Evolutionary conservation across 495 filamentous ascomycete genomes (phyloP).

Genomic region (Penicillium canescens): DNA sequence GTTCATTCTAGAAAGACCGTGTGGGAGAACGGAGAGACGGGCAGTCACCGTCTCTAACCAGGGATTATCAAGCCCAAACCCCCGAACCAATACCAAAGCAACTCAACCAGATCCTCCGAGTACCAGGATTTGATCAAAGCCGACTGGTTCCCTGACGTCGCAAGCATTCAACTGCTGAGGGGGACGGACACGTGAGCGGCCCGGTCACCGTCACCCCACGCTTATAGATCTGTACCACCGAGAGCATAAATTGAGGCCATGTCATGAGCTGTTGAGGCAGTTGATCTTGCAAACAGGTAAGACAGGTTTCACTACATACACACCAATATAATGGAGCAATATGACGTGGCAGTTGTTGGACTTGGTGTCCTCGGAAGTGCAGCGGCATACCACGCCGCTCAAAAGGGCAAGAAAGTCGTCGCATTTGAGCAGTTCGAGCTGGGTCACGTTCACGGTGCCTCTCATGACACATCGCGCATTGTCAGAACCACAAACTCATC

Average conservation of each 20-base stretch:
- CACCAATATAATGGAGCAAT: constrained; percentile 10
- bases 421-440: constrained; percentile 19
- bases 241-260: too few relatives aligned
- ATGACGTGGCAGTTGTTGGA: constrained; percentile 17
- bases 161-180: not conserved
- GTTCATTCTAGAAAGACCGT: too few relatives aligned
- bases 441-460: constrained; percentile 18
- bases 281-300: too few relatives aligned
- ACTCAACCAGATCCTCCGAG: too few relatives aligned
- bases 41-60: too few relatives aligned
- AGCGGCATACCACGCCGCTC: constrained; percentile 15
- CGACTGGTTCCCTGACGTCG: not conserved
- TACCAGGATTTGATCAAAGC: not conserved
- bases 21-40: too few relatives aligned
- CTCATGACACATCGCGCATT: constrained; percentile 19
- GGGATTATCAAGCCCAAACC: too few relatives aligned
- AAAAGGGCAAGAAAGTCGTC: constrained; percentile 12
- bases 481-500: constrained; percentile 12
- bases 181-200: constrained; percentile 3
- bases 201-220: not conserved
- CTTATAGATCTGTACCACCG: not conserved
- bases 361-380: constrained; percentile 19
- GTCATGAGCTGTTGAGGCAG: too few relatives aligned
- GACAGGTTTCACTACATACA: too few relatives aligned
- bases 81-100: too few relatives aligned